Percentiles rank a stretch among this genome's conserved stretches.
These are phyloP conservation scores for Monosporascus sp. DNA, from an alignment of 2,329 filamentous ascomycete species.

Conservation along the genomic window DNA sequence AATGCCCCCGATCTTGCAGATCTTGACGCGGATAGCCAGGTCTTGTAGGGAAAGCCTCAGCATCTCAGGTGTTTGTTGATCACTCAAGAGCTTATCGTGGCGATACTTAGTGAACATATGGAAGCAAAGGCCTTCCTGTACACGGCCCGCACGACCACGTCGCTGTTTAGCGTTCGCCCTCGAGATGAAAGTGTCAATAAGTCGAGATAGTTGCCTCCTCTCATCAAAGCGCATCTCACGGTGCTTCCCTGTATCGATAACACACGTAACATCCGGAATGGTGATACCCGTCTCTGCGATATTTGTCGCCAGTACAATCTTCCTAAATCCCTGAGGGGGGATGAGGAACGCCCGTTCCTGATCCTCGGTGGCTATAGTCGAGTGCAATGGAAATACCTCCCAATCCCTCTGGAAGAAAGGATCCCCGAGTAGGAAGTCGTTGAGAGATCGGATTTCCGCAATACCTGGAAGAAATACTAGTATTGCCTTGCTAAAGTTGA, in stretches of 20 bases:
- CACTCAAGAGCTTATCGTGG: constrained; percentile 78
- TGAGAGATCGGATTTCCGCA: constrained; percentile 82
- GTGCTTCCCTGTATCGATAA: constrained; percentile 94
- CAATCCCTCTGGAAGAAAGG: constrained; percentile 70
- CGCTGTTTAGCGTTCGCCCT: constrained; percentile 93
- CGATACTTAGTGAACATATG: constrained; percentile 90
- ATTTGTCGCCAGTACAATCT: constrained; percentile 95
- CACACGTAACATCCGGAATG: constrained; percentile 94
- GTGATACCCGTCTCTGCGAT: constrained; percentile 99
- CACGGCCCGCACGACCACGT: constrained; percentile 87
- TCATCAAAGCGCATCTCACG: constrained; percentile 98
- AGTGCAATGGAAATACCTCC: constrained; percentile 87
- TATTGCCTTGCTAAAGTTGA: constrained; percentile 78
- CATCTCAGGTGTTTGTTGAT: constrained; percentile 96
- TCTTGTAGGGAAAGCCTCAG: constrained; percentile 90
- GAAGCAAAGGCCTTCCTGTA: constrained; percentile 91
- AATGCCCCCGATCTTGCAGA: constrained; percentile 90
- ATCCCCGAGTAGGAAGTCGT: constrained; percentile 77
- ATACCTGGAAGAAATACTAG: constrained; percentile 94
- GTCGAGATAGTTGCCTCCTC: constrained; percentile 77
- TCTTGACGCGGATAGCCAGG: constrained; percentile 91
- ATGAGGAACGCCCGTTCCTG: constrained; percentile 89
- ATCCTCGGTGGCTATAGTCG: constrained; percentile 90
- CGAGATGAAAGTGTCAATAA: constrained; percentile 94
- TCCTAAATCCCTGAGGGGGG: constrained; percentile 74